A percentile compares a stretch with the other conserved stretches of the same genome.
Conservation (phyloP, 1,284 basidiomycete genomes). For the Austropuccinia psidii region DNA sequence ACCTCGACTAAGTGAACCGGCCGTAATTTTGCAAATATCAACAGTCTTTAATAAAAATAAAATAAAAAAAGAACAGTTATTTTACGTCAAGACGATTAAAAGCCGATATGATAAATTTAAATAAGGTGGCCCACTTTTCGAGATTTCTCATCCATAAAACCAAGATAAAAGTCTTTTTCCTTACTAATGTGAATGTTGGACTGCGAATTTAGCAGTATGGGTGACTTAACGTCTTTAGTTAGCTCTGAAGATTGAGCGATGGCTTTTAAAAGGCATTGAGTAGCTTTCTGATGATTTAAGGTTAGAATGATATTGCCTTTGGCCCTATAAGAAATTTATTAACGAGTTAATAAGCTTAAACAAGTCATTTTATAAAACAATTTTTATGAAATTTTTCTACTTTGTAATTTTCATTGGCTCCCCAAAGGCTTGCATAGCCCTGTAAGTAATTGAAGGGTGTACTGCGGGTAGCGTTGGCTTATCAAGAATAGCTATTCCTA, state of each 20-base stretch:
- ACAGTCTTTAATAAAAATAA: not conserved
- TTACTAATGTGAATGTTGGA: too few relatives aligned
- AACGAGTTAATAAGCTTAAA: not conserved
- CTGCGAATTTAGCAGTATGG: too few relatives aligned
- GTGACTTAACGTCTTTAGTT: not conserved
- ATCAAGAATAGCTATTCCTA: constrained; percentile 19
- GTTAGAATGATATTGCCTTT: constrained; percentile 30
- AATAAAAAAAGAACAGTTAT: not conserved
- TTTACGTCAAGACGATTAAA: not conserved
- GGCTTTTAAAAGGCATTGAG: not conserved
- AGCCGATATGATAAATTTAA: not conserved
- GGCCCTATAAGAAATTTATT: not conserved
- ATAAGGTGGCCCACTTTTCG: not conserved
- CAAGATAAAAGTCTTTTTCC: constrained; percentile 26
- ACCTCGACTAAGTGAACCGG: constrained; percentile 22
- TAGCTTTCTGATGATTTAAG: constrained; percentile 8
- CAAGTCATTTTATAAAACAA: not conserved
- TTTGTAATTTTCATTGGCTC: constrained; percentile 7
- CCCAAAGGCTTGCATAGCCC: not conserved
- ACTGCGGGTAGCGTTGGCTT: not conserved
- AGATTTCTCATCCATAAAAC: constrained; percentile 8
- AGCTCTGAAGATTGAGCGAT: not conserved
- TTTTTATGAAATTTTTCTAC: not conserved
- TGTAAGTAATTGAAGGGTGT: too few relatives aligned
- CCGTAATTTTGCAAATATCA: constrained; percentile 24